A percentile compares a stretch with the other conserved stretches of the same genome.
phyloP scores from a whole-genome alignment of 106 monocot species.

The Dioscorea alata region DNA sequence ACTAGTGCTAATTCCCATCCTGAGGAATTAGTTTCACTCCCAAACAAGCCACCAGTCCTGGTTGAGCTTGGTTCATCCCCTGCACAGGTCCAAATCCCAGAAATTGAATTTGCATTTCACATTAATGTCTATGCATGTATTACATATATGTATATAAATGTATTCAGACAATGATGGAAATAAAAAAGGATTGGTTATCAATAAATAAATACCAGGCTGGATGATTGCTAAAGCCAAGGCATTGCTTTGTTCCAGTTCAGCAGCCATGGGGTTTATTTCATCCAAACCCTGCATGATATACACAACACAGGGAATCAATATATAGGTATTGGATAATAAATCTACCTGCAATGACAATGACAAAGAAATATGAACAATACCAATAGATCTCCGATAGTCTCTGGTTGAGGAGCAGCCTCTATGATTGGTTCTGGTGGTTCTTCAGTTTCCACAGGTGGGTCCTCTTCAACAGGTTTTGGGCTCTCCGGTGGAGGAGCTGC shows the following conservation, averaged over 20 bases:
- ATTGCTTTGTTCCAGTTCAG: constrained; percentile 81
- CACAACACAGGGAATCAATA: not conserved
- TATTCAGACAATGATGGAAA: no score
- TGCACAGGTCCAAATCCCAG: constrained; percentile 1
- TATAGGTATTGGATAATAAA: not conserved
- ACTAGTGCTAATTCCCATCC: constrained; percentile 96
- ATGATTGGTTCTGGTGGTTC: constrained; percentile 22
- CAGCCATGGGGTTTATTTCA: constrained; percentile 60
- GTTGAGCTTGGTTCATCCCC: constrained; percentile 33
- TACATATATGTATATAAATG: no score
- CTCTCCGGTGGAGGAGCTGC: constrained; percentile 25
- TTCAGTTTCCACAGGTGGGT: constrained; percentile 16
- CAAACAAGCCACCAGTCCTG: constrained; percentile 34
- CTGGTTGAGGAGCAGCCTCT: constrained; percentile 27
- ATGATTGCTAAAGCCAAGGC: constrained; percentile 86
- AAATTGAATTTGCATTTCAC: not conserved
- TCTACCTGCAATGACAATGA: not conserved
- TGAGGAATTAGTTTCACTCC: constrained; percentile 29
- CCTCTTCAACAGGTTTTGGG: constrained; percentile 30
- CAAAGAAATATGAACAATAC: constrained; percentile 24
- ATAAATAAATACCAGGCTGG: constrained; percentile 43
- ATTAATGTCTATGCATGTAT: no score
- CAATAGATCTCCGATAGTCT: constrained; percentile 54
- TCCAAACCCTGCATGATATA: constrained; percentile 52
- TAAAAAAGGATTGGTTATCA: not conserved